Conservation (phyloP, 805 yeast genomes). For the Candida argentea region DNA sequence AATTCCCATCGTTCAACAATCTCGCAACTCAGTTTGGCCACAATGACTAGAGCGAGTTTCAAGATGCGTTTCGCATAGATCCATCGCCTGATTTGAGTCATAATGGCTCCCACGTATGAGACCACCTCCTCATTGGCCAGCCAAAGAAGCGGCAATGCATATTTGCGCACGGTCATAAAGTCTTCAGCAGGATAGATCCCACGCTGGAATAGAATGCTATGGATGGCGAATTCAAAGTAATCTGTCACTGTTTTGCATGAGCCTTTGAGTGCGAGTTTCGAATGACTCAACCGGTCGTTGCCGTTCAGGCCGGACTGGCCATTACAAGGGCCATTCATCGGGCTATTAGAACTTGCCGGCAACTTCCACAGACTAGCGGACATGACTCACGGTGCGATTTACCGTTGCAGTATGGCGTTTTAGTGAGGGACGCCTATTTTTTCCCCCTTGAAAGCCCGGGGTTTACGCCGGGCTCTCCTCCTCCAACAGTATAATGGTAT, state of each 20-base stretch:
- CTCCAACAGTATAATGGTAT: too few species aligned
- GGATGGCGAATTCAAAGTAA: constrained; percentile 74
- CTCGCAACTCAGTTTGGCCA: constrained; percentile 56
- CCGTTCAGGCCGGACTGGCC: too few species aligned
- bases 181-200: constrained; percentile 87
- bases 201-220: constrained; percentile 76
- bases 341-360: too few species aligned
- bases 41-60: constrained; percentile 61
- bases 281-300: constrained; percentile 2
- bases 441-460: too few species aligned
- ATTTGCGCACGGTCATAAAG: constrained; percentile 66
- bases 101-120: constrained; percentile 53
- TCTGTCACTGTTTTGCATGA: constrained; percentile 73
- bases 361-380: too few species aligned
- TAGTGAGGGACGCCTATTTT: too few species aligned
- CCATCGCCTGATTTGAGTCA: constrained; percentile 61
- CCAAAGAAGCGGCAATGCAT: constrained; percentile 65
- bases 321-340: too few species aligned
- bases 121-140: constrained; percentile 70
- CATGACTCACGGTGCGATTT: too few species aligned
- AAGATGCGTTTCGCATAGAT: constrained; percentile 57
- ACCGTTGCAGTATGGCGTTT: too few species aligned
- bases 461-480: too few species aligned
- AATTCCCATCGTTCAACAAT: constrained; percentile 85
- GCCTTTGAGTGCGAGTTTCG: constrained; percentile 58